Evolutionary conservation across 1,284 basidiomycete species (phyloP).

Genomic region (Leccinum variabile): DNA sequence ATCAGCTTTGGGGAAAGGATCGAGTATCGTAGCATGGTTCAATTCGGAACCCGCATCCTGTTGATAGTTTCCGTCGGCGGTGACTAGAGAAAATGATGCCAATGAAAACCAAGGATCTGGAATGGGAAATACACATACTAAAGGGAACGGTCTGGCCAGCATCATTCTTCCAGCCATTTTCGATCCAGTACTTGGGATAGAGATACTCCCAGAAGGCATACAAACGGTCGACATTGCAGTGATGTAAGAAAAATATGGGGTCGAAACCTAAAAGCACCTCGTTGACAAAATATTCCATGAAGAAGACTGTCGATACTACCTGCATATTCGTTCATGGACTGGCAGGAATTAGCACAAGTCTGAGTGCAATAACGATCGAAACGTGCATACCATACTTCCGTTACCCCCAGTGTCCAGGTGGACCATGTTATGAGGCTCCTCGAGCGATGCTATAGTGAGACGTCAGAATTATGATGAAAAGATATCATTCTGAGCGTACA

Average conservation of each 20-base stretch:
- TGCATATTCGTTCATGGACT: conserved; percentile 19
- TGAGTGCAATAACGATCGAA: background rate
- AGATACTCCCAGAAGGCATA: conserved; percentile 25
- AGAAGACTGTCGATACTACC: conserved; percentile 2
- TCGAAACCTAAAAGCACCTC: conserved; percentile 9
- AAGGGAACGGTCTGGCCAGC: conserved; percentile 9
- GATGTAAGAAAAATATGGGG: conserved; percentile 21
- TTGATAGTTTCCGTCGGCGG: background rate
- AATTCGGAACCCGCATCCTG: background rate
- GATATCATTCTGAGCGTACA: conserved; percentile 1
- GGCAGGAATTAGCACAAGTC: background rate
- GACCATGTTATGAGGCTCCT: conserved; percentile 19
- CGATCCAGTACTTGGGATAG: conserved; percentile 20
- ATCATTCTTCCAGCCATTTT: conserved; percentile 13
- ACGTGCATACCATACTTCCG: conserved; percentile 17
- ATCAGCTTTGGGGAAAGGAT: conserved; percentile 12
- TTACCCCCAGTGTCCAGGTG: conserved; percentile 19
- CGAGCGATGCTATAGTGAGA: conserved; percentile 11
- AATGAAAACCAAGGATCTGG: accelerated
- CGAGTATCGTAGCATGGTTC: conserved; percentile 4
- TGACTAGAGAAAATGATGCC: conserved; percentile 3
- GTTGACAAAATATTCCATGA: background rate
- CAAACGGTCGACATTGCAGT: conserved; percentile 21
- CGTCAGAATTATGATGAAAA: background rate
- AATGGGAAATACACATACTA: conserved; percentile 4